Conservation (phyloP, 768 basidiomycete species). For the Lactifluus rugatus region DNA sequence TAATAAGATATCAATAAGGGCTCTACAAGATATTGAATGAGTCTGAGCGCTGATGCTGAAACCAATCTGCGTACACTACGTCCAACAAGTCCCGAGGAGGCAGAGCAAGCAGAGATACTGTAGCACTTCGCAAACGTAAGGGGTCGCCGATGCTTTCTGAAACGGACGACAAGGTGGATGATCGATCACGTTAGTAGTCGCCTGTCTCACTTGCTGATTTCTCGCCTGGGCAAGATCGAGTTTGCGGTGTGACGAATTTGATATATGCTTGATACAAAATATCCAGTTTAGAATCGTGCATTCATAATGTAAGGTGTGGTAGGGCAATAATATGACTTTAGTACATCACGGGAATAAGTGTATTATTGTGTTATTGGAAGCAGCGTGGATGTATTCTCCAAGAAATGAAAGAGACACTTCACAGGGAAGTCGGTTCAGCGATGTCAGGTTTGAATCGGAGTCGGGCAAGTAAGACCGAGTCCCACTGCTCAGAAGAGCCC, state of each 20-base stretch:
- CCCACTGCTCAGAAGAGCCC: slow-evolving; percentile 30
- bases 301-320: background rate
- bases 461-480: slow-evolving; percentile 53
- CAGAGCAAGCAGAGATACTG: background rate
- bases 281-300: too few relatives aligned
- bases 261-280: too few relatives aligned
- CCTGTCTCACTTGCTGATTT: background rate
- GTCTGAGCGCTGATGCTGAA: background rate
- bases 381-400: background rate
- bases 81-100: background rate
- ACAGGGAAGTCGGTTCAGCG: slow-evolving; percentile 45
- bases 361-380: background rate
- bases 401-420: background rate
- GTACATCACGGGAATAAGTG: background rate
- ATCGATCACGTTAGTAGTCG: background rate
- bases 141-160: background rate
- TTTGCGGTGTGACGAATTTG: too few relatives aligned
- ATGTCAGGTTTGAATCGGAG: slow-evolving; percentile 58
- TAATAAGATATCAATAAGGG: background rate
- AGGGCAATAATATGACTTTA: background rate
- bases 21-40: background rate
- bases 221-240: background rate
- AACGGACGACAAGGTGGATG: background rate
- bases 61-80: background rate
- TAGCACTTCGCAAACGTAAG: background rate